These are phyloP conservation scores for Podaxis sp. DNA, from an alignment of 768 basidiomycete genomes.

Conservation along the genomic window DNA sequence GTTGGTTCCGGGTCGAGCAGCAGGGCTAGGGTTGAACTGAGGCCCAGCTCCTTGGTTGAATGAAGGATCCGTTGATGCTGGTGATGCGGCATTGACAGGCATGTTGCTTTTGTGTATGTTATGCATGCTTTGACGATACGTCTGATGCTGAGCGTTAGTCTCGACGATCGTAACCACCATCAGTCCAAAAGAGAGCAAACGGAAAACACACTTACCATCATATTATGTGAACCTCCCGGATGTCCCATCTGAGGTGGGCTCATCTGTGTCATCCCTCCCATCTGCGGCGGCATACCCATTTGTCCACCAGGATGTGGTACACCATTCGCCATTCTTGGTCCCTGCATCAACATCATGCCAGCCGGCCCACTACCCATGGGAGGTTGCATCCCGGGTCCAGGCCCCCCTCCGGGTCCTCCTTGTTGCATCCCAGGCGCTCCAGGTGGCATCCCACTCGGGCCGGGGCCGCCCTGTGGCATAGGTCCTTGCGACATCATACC, in stretches of 20 bases:
- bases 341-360: slow-evolving; percentile 35
- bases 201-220: slow-evolving; percentile 22
- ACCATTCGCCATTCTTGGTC: slow-evolving; percentile 30
- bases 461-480: slow-evolving; percentile 6
- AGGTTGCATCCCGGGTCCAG: slow-evolving; percentile 12
- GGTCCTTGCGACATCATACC: slow-evolving; percentile 6
- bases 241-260: slow-evolving; percentile 22
- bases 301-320: slow-evolving; percentile 15
- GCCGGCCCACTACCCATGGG: slow-evolving; percentile 9
- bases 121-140: slow-evolving; percentile 30
- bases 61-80: slow-evolving; percentile 27
- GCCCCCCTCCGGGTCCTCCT: slow-evolving; percentile 8
- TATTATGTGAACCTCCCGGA: slow-evolving; percentile 6
- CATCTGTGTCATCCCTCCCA: slow-evolving; percentile 40
- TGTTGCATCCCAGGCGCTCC: slow-evolving; percentile 13
- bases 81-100: slow-evolving; percentile 41
- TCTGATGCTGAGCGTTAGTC: slow-evolving; percentile 4
- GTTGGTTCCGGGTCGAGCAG: slow-evolving; percentile 2
- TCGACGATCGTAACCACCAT: not conserved
- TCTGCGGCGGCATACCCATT: slow-evolving; percentile 35
- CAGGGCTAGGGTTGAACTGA: slow-evolving; percentile 8
- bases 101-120: slow-evolving; percentile 35
- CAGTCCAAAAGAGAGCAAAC: not conserved
- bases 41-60: slow-evolving; percentile 8
- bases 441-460: slow-evolving; percentile 3